Evolutionary conservation across 495 filamentous ascomycete species (phyloP), one percentile per base, ranked within the genome.

Genomic region (Neurospora sp.): DNA sequence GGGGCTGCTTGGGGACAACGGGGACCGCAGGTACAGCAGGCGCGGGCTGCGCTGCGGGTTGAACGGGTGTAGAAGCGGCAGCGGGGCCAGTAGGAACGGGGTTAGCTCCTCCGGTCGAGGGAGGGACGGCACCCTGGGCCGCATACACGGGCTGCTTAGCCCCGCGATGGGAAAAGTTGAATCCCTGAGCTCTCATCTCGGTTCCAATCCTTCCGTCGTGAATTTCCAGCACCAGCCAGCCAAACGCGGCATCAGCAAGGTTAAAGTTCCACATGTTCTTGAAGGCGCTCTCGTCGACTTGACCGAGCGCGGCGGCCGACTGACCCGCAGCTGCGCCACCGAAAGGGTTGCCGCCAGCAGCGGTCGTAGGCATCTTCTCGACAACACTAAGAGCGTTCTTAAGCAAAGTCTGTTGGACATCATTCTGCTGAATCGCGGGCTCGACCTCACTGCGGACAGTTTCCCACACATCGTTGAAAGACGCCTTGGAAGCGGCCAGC

Each of bases 241-340:
- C 96, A 80, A 97, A 99, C 14, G 96, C 96, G 42, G 96, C 96
- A 84, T 99, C 96, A 27, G 96, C 96, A 70, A 99, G 83, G 81
- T 99, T 99, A 85, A 99, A 99, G 83, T 99, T 99, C 96, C 96
- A 99, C 96, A 98, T 98, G 78, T 99, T 99, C 86, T 99, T 99
- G 86, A 99, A 99, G 0, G 96, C 96, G 75, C 94, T 97, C 84
- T 99, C 96, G 78, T 99, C 96, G 23, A 99, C 93, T 77, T 96
- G 93, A 23, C 96, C 95, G 74, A 90, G 90, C 54, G 82, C 87
- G 31, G 89, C 89, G 37, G 88, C 75, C 12, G 79, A 77, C 75
- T 79, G 88, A 20, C 91, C 90, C n/a, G 90, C 88, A 73, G 90
- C 87, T 14, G 92, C 91, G 10, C 96, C 96, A 72, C 96, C 96